phyloP scores from a whole-genome alignment of 2,329 filamentous ascomycete genomes.

The Stromatinia cepivora region DNA sequence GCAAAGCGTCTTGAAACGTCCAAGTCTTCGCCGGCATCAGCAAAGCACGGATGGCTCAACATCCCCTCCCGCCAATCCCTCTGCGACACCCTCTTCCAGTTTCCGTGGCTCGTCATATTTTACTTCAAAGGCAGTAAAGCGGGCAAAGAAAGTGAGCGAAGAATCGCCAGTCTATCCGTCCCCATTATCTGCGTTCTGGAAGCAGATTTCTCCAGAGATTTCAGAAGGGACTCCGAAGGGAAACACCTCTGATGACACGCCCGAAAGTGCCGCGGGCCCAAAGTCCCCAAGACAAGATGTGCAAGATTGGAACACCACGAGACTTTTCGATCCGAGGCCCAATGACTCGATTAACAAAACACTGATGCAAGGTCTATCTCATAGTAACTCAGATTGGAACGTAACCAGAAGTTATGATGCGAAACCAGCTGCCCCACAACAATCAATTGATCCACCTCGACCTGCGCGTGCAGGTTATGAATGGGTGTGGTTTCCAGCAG shows the following conservation, averaged over 20 bases:
- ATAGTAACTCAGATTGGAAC: constrained; percentile 29
- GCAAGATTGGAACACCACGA: constrained; percentile 22
- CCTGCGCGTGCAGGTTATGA: constrained; percentile 55
- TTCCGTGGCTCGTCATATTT: constrained; percentile 15
- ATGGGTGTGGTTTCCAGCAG: constrained; percentile 64
- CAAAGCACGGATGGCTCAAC: constrained; percentile 11
- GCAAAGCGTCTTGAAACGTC: constrained; percentile 19
- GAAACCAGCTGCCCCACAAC: constrained; percentile 17
- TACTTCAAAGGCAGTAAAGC: constrained; percentile 4
- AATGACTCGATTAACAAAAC: neutral
- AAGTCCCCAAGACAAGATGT: constrained; percentile 10
- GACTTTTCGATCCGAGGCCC: constrained; percentile 14
- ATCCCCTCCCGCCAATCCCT: neutral
- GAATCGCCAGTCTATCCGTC: constrained; percentile 5
- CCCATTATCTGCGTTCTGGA: constrained; percentile 12
- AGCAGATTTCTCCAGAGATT: constrained; percentile 5
- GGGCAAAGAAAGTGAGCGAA: constrained; percentile 7
- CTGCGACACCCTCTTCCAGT: neutral
- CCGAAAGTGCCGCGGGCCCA: neutral
- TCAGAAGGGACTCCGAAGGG: neutral
- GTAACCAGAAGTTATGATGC: constrained; percentile 20
- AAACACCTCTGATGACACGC: neutral
- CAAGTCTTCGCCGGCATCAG: neutral
- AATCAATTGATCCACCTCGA: constrained; percentile 51
- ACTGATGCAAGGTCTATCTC: neutral